Conservation (phyloP, 129 eudicot genomes). For the Apium graveolens region DNA sequence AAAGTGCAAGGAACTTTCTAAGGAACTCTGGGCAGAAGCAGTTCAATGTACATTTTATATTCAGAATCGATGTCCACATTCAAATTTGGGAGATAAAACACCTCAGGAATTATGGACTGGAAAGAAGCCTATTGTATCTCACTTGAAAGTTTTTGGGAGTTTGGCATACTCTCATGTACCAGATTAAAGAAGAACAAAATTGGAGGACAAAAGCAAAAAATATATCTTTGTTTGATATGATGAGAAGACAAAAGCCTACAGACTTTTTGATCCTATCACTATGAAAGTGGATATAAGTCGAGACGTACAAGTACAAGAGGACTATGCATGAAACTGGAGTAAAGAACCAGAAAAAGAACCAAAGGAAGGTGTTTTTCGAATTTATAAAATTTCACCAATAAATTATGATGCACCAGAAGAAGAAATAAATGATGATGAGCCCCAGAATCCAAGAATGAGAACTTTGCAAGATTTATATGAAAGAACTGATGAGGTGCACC, state of each 20-base stretch:
- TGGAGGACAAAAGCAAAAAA: background rate
- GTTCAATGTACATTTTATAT: no score
- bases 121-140: background rate
- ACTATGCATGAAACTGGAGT: background rate
- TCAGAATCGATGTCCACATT: no score
- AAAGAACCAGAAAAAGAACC: background rate
- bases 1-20: no score
- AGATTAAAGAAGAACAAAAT: background rate
- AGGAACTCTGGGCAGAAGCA: no score
- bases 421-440: background rate
- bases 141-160: no score
- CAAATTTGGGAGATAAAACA: background rate
- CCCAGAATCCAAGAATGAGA: background rate
- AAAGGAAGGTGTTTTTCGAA: no score
- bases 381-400: background rate
- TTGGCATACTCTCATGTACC: no score
- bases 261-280: background rate
- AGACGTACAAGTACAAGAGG: background rate
- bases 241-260: background rate
- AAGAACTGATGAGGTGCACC: no score
- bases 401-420: background rate
- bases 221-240: no score
- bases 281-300: background rate
- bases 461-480: no score
- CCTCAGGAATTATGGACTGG: background rate